Evolutionary conservation across 164 flowering plant genomes (phyloP).

Genomic region (Taxillus chinensis): DNA sequence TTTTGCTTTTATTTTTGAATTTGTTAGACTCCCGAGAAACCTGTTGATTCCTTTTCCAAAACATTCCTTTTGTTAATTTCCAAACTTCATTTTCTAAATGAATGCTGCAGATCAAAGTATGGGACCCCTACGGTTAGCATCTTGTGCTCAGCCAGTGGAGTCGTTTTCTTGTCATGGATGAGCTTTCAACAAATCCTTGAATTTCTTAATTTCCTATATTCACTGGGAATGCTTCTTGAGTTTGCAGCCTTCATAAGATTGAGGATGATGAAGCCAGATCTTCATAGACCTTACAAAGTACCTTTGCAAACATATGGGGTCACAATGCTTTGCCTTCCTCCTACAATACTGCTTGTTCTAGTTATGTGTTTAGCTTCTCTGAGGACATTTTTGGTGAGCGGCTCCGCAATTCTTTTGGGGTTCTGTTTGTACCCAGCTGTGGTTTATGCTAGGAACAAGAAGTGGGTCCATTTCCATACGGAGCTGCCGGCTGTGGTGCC

Average conservation of each 20-base stretch:
- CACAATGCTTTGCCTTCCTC: slow-evolving; percentile 67
- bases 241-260: slow-evolving; percentile 79
- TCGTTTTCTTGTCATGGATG: slow-evolving; percentile 85
- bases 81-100: too few species aligned
- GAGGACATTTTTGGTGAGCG: slow-evolving; percentile 49
- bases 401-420: slow-evolving; percentile 45
- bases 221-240: slow-evolving; percentile 85
- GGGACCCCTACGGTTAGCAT: slow-evolving; percentile 90
- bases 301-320: slow-evolving; percentile 63
- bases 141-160: slow-evolving; percentile 81
- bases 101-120: slow-evolving; percentile 56
- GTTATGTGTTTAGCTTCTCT: slow-evolving; percentile 80
- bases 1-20: too few species aligned
- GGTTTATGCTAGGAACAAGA: slow-evolving; percentile 28
- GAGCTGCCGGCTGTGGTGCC: slow-evolving; percentile 7
- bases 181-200: slow-evolving; percentile 85
- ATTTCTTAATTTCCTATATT: slow-evolving; percentile 71
- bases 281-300: slow-evolving; percentile 71
- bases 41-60: too few species aligned
- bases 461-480: slow-evolving; percentile 32
- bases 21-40: too few species aligned
- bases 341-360: slow-evolving; percentile 55
- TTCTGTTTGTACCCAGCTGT: slow-evolving; percentile 38
- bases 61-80: too few species aligned
- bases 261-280: slow-evolving; percentile 72